Conservation (phyloP, 2,329 filamentous ascomycete genomes). For the Pyricularia grisea region DNA sequence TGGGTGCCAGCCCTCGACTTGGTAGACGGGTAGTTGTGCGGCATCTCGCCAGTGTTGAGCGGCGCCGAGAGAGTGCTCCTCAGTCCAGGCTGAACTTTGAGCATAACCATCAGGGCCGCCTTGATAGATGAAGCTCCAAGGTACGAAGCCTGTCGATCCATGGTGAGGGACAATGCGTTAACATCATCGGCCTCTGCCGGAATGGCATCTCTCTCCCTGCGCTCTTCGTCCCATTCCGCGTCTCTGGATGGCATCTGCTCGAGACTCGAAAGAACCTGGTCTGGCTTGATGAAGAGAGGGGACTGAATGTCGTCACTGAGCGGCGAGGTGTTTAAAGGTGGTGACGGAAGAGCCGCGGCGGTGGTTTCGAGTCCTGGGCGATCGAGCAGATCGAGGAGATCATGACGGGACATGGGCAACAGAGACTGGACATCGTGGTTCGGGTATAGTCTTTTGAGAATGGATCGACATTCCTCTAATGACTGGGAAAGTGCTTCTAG, state of each 20-base stretch:
- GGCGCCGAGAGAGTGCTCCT: constrained; percentile 34
- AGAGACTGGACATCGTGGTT: constrained; percentile 41
- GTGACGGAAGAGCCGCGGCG: constrained; percentile 36
- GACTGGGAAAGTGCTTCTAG: constrained; percentile 55
- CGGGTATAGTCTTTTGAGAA: constrained; percentile 55
- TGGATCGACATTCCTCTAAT: constrained; percentile 54
- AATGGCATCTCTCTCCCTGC: constrained; percentile 42
- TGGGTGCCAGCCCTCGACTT: constrained; percentile 31
- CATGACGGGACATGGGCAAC: constrained; percentile 46
- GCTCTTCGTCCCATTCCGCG: constrained; percentile 58
- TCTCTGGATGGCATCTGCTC: constrained; percentile 61
- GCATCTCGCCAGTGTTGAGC: constrained; percentile 35
- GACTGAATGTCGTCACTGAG: constrained; percentile 38
- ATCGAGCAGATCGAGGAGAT: constrained; percentile 48
- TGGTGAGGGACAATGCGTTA: constrained; percentile 54
- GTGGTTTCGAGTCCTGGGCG: constrained; percentile 30
- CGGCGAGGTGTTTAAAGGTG: constrained; percentile 41
- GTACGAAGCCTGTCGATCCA: constrained; percentile 55
- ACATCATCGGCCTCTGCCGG: constrained; percentile 62
- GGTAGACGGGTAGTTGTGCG: constrained; percentile 33
- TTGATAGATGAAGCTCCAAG: constrained; percentile 68
- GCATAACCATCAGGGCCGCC: constrained; percentile 64
- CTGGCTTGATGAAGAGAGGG: constrained; percentile 37
- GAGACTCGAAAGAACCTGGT: constrained; percentile 38
- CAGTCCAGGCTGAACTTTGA: constrained; percentile 41